Percentiles rank a stretch among this genome's conserved stretches.
Evolutionary conservation across 2,329 filamentous ascomycete genomes (phyloP).

Genomic region (Phoma herbarum): DNA sequence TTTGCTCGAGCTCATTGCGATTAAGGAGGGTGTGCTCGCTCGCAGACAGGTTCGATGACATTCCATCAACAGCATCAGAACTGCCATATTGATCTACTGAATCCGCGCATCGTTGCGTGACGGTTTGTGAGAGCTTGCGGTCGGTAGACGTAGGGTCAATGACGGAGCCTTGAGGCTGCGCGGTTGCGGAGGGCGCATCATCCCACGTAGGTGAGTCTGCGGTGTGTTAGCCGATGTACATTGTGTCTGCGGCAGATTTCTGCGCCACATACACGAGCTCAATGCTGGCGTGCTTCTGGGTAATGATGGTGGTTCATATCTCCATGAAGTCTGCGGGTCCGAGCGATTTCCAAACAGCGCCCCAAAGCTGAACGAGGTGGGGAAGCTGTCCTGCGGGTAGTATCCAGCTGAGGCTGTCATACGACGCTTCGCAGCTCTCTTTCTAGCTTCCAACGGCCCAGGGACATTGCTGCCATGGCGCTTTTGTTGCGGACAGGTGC

Average conservation of each 20-base stretch:
- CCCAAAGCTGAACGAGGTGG: constrained; percentile 38
- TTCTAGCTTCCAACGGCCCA: constrained; percentile 69
- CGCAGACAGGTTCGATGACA: not conserved
- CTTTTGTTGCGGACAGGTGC: constrained; percentile 55
- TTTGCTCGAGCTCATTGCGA: constrained; percentile 2
- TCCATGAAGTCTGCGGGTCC: constrained; percentile 38
- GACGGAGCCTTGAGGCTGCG: constrained; percentile 1
- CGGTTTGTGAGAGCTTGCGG: not conserved
- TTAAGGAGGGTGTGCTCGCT: not conserved
- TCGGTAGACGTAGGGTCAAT: not conserved
- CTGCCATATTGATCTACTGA: not conserved
- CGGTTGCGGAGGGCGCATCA: not conserved
- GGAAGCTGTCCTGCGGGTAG: constrained; percentile 37
- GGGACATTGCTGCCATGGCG: constrained; percentile 69
- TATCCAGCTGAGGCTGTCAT: constrained; percentile 60
- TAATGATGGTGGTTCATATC: constrained; percentile 48
- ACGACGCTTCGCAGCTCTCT: constrained; percentile 63
- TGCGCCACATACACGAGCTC: constrained; percentile 30
- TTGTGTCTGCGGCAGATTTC: too few species aligned
- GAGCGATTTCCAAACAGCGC: constrained; percentile 41
- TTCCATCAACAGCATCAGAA: not conserved
- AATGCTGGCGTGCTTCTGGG: constrained; percentile 23
- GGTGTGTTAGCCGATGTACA: constrained; percentile 1
- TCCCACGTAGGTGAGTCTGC: not conserved
- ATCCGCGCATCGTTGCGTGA: not conserved